Evolutionary conservation across 2,329 filamentous ascomycete genomes (phyloP).

Genomic region (Nothomitra cinnamomea): DNA sequence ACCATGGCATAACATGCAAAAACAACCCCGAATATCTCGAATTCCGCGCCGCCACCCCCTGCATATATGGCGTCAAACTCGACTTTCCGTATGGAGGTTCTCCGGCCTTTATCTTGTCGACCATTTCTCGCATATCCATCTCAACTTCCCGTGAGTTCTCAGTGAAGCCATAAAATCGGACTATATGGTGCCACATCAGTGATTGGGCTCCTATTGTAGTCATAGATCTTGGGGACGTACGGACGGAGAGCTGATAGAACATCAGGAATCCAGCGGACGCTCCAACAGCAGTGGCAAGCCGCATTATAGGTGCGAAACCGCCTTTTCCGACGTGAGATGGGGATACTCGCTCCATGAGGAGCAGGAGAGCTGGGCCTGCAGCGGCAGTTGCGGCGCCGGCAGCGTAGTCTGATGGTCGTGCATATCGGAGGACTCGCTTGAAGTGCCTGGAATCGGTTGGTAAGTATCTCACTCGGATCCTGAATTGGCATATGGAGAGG

Average conservation of each 20-base stretch:
- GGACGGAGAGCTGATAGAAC: constrained; percentile 66
- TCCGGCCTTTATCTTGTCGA: constrained; percentile 82
- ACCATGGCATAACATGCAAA: constrained; percentile 77
- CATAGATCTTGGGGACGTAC: constrained; percentile 37
- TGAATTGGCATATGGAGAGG: constrained; percentile 5
- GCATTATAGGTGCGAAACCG: constrained; percentile 69
- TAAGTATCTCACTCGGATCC: background rate
- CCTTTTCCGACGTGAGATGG: constrained; percentile 73
- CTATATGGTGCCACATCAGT: constrained; percentile 27
- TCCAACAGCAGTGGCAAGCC: constrained; percentile 57
- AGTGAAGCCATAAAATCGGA: constrained; percentile 86
- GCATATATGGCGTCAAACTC: constrained; percentile 67
- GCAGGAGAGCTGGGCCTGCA: constrained; percentile 57
- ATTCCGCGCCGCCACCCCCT: constrained; percentile 83
- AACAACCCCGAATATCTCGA: constrained; percentile 80
- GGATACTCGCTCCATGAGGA: constrained; percentile 65
- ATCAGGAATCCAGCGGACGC: constrained; percentile 64
- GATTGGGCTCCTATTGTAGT: background rate
- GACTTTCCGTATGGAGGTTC: constrained; percentile 77
- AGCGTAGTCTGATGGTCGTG: constrained; percentile 67
- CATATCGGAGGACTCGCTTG: constrained; percentile 76
- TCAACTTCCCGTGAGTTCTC: constrained; percentile 87
- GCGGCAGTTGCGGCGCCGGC: constrained; percentile 50
- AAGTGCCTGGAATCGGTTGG: constrained; percentile 48
- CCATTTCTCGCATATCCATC: constrained; percentile 98